Conservation (phyloP, 495 filamentous ascomycete species). For the Hypomontagnella monticulosa region DNA sequence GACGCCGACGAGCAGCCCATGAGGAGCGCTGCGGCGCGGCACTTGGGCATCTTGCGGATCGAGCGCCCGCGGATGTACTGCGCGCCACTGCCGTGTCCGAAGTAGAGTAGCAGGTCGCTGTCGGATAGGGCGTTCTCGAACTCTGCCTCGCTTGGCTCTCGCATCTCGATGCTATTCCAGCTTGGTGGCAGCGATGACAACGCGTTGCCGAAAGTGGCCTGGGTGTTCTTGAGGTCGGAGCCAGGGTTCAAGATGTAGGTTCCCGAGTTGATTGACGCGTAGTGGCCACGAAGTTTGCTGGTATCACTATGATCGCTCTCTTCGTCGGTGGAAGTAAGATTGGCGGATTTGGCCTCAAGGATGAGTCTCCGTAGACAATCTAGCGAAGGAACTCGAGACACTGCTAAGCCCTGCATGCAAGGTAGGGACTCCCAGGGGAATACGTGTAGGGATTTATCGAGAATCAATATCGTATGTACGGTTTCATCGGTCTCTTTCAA, state of each 20-base stretch:
- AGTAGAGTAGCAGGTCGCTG: constrained; percentile 83
- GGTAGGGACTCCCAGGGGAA: constrained; percentile 98
- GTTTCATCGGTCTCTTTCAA: constrained; percentile 46
- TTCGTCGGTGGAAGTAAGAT: neutral
- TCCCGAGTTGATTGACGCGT: constrained; percentile 68
- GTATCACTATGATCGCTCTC: constrained; percentile 20
- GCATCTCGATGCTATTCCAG: constrained; percentile 74
- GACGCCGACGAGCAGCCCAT: constrained; percentile 91
- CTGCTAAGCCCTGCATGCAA: constrained; percentile 78
- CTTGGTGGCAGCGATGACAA: constrained; percentile 59
- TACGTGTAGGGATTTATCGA: constrained; percentile 87
- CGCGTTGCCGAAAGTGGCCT: constrained; percentile 72
- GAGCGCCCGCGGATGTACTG: constrained; percentile 88
- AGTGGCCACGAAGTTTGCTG: constrained; percentile 55
- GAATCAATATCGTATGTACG: constrained; percentile 88
- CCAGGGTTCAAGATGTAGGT: constrained; percentile 89
- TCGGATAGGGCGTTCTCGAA: constrained; percentile 70
- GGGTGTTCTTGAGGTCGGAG: constrained; percentile 81
- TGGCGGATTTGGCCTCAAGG: constrained; percentile 44
- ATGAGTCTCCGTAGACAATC: constrained; percentile 72
- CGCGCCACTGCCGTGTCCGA: constrained; percentile 94
- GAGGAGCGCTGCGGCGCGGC: constrained; percentile 75
- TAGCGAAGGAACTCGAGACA: constrained; percentile 86
- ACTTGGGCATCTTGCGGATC: constrained; percentile 77
- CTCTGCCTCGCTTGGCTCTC: constrained; percentile 78